Percentiles rank a stretch among this genome's conserved stretches.
phyloP scores from a whole-genome alignment of 2,329 filamentous ascomycete species.

The Curvularia spicifera region DNA sequence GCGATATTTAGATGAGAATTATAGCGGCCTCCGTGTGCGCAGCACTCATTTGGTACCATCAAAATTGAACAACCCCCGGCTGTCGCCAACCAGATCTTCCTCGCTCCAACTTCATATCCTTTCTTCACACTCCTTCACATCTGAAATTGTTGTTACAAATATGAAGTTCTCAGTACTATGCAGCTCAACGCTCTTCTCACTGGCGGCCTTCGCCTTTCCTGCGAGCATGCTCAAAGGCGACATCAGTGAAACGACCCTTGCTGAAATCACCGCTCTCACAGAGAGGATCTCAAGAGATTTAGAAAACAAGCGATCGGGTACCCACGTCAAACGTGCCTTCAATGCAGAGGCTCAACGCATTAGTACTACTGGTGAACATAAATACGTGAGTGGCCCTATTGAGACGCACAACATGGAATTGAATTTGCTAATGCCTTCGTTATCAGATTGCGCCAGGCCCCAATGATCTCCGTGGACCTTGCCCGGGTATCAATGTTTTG shows the following conservation, averaged over 20 bases:
- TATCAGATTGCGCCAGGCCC: slow-evolving; percentile 14
- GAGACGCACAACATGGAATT: not conserved
- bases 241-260: slow-evolving; percentile 18
- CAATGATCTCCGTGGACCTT: slow-evolving; percentile 15
- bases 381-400: slow-evolving; percentile 14
- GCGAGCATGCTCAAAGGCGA: slow-evolving; percentile 21
- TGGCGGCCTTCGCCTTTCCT: slow-evolving; percentile 21
- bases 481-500: slow-evolving; percentile 13
- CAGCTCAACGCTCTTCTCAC: slow-evolving; percentile 19
- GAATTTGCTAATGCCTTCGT: slow-evolving; percentile 4
- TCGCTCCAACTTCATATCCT: slow-evolving; percentile 4
- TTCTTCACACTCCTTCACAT: slow-evolving; percentile 7
- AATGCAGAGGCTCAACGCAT: slow-evolving; percentile 24
- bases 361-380: slow-evolving; percentile 19
- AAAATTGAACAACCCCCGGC: slow-evolving; percentile 4
- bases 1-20: slow-evolving; percentile 1
- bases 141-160: slow-evolving; percentile 5
- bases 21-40: slow-evolving; percentile 1
- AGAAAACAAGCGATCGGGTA: slow-evolving; percentile 12
- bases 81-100: not conserved
- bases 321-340: slow-evolving; percentile 18
- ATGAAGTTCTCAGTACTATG: slow-evolving; percentile 21
- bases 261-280: slow-evolving; percentile 19
- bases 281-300: slow-evolving; percentile 19
- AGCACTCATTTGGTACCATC: slow-evolving; percentile 4